Evolutionary conservation across 2,329 filamentous ascomycete genomes (phyloP).

Genomic region (Fusarium proliferatum): DNA sequence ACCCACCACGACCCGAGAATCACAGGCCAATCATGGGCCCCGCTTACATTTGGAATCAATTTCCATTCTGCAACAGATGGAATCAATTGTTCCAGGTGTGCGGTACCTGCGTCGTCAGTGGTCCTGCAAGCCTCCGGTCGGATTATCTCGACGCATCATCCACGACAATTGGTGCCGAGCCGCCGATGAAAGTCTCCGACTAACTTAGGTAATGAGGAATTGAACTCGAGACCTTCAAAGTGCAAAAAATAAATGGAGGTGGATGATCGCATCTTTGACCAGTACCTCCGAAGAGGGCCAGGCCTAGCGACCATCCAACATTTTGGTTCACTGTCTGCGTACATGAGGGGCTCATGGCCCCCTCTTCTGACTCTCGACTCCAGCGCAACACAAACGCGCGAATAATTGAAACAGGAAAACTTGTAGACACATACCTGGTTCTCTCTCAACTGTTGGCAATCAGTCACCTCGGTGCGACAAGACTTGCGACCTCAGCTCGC

Average conservation of each 20-base stretch:
- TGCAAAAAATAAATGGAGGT: slow-evolving; percentile 7
- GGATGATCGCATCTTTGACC: slow-evolving; percentile 27
- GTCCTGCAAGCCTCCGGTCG: not conserved
- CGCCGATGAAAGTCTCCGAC: not conserved
- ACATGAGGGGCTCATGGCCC: not conserved
- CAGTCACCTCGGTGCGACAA: not conserved
- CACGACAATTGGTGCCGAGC: not conserved
- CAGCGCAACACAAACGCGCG: not conserved
- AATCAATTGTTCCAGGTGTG: slow-evolving; percentile 9
- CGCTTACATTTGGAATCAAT: slow-evolving; percentile 33
- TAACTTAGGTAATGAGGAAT: not conserved
- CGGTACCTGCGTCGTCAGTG: slow-evolving; percentile 16
- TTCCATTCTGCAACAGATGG: slow-evolving; percentile 14
- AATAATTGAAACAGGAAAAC: too few relatives aligned
- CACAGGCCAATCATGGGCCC: slow-evolving; percentile 9
- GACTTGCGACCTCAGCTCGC: not conserved
- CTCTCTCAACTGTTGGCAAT: not conserved
- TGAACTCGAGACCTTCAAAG: not conserved
- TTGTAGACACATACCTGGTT: not conserved
- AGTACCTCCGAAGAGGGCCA: slow-evolving; percentile 9
- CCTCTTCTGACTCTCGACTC: not conserved
- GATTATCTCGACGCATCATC: not conserved
- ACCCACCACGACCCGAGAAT: not conserved
- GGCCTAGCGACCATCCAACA: slow-evolving; percentile 21
- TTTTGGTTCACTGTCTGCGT: accelerated